A percentile compares a stretch with the other conserved stretches of the same genome.
Evolutionary conservation across 495 filamentous ascomycete genomes (phyloP).

Genomic region (Penicillium lagena): DNA sequence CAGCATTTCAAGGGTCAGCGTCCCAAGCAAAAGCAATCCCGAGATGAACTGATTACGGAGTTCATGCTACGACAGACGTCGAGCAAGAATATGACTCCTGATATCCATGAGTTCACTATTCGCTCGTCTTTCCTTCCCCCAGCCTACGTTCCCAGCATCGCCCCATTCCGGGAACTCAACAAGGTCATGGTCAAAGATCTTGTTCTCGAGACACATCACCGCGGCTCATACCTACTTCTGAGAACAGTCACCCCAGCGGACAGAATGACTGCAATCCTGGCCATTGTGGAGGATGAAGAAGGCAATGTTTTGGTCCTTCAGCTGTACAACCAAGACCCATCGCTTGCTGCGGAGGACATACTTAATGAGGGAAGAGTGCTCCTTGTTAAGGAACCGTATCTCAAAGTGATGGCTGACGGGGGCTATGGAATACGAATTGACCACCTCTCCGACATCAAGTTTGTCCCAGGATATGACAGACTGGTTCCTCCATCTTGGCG

Average conservation of each 20-base stretch:
- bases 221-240: slow-evolving; percentile 36
- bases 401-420: slow-evolving; percentile 26
- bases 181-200: slow-evolving; percentile 24
- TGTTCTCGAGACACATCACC: slow-evolving; percentile 40
- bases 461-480: slow-evolving; percentile 19
- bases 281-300: slow-evolving; percentile 43
- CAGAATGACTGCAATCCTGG: slow-evolving; percentile 31
- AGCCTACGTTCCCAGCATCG: background rate
- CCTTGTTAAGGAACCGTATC: slow-evolving; percentile 48
- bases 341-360: slow-evolving; percentile 7
- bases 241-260: slow-evolving; percentile 30
- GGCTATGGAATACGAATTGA: slow-evolving; percentile 39
- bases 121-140: too few relatives aligned
- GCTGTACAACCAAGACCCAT: slow-evolving; percentile 29
- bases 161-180: slow-evolving; percentile 10
- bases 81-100: background rate
- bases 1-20: slow-evolving; percentile 9
- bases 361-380: slow-evolving; percentile 25
- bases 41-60: slow-evolving; percentile 12
- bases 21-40: slow-evolving; percentile 10
- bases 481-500: slow-evolving; percentile 29
- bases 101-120: too few relatives aligned
- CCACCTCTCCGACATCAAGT: slow-evolving; percentile 41
- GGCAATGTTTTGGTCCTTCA: slow-evolving; percentile 34
- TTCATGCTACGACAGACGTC: slow-evolving; percentile 11